Conservation (phyloP, 169 alveolate genomes). For the Perkinsus olseni region DNA sequence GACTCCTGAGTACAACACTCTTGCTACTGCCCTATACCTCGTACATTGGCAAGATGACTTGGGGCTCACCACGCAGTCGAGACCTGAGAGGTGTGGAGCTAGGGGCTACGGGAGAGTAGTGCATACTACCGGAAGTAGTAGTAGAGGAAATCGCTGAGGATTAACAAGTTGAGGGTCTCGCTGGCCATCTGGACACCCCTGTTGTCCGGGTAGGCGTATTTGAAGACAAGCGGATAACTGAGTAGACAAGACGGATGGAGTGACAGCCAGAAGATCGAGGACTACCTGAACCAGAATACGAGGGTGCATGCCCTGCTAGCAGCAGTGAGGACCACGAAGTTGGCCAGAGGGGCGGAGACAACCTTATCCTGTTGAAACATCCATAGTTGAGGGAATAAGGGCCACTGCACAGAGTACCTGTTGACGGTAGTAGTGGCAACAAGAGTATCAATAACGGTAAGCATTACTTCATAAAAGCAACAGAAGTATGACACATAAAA, state of each 20-base stretch:
- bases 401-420: background rate
- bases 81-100: background rate
- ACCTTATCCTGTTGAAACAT: background rate
- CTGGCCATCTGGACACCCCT: constrained; percentile 1
- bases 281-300: background rate
- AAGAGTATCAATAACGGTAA: background rate
- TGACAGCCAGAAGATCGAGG: background rate
- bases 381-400: background rate
- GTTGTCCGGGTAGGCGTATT: background rate
- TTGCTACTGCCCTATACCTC: background rate
- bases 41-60: background rate
- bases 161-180: background rate
- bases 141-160: background rate
- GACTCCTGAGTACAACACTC: too few species aligned
- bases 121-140: background rate
- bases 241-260: background rate
- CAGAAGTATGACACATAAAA: background rate
- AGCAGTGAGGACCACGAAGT: background rate
- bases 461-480: background rate
- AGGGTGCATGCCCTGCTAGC: background rate
- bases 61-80: background rate
- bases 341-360: background rate
- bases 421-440: background rate
- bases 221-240: background rate
- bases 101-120: background rate